These are phyloP conservation scores for Amoeboaphelidium protococcarum DNA, from an alignment of 371 early-diverging fungal genomes.

Conservation along the genomic window DNA sequence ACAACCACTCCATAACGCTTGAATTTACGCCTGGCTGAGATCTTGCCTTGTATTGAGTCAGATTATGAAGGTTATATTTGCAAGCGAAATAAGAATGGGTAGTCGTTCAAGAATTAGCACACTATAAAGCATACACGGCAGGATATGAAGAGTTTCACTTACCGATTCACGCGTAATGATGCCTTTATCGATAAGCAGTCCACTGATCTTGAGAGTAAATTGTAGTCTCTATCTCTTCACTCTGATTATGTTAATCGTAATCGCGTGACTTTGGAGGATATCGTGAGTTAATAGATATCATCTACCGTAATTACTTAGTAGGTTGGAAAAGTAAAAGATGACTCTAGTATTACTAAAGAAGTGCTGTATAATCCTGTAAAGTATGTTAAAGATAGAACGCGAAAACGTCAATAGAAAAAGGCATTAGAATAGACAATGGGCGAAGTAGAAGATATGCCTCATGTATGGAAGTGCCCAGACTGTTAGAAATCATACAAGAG, in stretches of 20 bases:
- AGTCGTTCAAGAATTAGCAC: slow-evolving; percentile 16
- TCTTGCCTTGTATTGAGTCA: slow-evolving; percentile 8
- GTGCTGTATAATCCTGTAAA: too few species aligned
- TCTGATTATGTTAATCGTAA: neutral
- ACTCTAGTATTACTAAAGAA: slow-evolving; percentile 3
- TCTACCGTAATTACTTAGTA: neutral
- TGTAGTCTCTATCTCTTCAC: too few species aligned
- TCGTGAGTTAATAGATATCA: neutral
- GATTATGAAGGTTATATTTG: slow-evolving; percentile 17
- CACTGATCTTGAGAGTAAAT: neutral
- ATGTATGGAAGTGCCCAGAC: neutral
- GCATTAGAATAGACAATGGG: neutral
- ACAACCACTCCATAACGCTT: slow-evolving; percentile 1
- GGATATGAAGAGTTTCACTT: slow-evolving; percentile 11
- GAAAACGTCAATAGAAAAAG: too few species aligned
- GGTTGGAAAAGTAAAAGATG: slow-evolving; percentile 1
- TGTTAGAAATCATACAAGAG: neutral
- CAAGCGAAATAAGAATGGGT: slow-evolving; percentile 21
- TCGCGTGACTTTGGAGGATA: neutral
- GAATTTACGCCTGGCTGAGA: slow-evolving; percentile 1
- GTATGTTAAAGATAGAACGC: too few species aligned
- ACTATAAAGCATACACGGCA: slow-evolving; percentile 11
- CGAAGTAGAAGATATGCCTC: neutral
- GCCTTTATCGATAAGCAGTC: neutral
- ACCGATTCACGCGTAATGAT: slow-evolving; percentile 1